These are phyloP conservation scores for Skeletonema tropicum DNA, from an alignment of 108 stramenopile species.

Conservation along the genomic window DNA sequence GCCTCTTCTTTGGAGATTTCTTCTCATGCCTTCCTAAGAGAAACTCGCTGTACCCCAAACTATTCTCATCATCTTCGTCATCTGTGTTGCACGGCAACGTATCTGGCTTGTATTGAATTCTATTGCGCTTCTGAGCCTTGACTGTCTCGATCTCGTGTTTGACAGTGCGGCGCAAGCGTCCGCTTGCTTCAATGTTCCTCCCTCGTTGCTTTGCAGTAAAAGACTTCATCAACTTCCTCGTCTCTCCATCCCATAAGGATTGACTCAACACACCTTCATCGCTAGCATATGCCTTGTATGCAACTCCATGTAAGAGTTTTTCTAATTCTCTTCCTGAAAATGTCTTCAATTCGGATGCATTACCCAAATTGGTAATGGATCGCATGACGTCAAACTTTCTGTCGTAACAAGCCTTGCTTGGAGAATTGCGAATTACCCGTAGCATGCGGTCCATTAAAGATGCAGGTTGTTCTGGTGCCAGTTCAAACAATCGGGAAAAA, in stretches of 20 bases:
- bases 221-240: constrained; percentile 9
- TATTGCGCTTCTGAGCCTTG: neutral
- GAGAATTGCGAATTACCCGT: neutral
- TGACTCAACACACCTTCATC: constrained; percentile 27
- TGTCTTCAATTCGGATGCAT: constrained; percentile 22
- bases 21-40: neutral
- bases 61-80: neutral
- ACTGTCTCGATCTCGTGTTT: neutral
- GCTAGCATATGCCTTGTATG: constrained; percentile 28
- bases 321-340: constrained; percentile 42
- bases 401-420: constrained; percentile 14
- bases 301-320: constrained; percentile 38
- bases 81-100: neutral
- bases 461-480: neutral
- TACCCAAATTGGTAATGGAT: constrained; percentile 21
- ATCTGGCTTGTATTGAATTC: neutral
- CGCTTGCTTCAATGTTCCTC: neutral
- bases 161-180: neutral
- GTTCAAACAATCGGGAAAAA: constrained; percentile 47
- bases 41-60: neutral
- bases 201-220: constrained; percentile 27
- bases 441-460: neutral
- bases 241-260: constrained; percentile 30
- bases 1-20: neutral
- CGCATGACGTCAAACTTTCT: constrained; percentile 21